Conservation (phyloP, 352 stramenopile species). For the Globisporangium barbulae region DNA sequence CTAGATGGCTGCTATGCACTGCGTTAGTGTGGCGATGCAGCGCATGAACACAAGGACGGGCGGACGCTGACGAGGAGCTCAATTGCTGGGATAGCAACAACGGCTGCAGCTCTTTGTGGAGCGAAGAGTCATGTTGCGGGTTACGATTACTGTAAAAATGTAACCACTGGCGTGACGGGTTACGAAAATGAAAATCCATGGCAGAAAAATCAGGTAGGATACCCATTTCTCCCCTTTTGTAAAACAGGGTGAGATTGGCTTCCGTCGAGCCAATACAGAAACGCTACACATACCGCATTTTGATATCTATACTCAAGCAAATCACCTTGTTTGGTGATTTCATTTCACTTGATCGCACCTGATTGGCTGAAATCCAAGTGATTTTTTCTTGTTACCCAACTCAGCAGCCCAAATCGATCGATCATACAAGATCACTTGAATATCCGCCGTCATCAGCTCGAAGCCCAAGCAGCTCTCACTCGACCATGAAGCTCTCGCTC, state of each 20-base stretch:
- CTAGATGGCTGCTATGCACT: not conserved
- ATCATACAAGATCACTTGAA: not conserved
- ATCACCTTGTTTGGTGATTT: not conserved
- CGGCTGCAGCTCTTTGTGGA: not conserved
- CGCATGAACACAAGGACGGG: not conserved
- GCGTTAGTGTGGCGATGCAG: not conserved
- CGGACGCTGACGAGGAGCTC: not conserved
- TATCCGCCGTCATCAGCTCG: not conserved
- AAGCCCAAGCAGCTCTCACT: not conserved
- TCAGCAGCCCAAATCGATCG: no score
- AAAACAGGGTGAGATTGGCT: not conserved
- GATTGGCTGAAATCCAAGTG: no score
- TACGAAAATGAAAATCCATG: not conserved
- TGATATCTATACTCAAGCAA: not conserved
- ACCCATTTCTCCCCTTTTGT: not conserved
- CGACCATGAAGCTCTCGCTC: slow-evolving; percentile 5
- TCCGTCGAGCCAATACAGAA: no score
- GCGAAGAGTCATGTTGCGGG: not conserved
- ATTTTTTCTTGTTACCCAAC: no score
- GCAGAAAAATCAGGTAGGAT: not conserved
- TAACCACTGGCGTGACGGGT: no score
- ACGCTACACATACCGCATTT: not conserved
- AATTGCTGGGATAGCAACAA: not conserved
- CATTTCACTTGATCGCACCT: no score
- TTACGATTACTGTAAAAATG: not conserved